Evolutionary conservation across 148 eudicot genomes (phyloP).

Genomic region (Rhododendron ferrugineum): DNA sequence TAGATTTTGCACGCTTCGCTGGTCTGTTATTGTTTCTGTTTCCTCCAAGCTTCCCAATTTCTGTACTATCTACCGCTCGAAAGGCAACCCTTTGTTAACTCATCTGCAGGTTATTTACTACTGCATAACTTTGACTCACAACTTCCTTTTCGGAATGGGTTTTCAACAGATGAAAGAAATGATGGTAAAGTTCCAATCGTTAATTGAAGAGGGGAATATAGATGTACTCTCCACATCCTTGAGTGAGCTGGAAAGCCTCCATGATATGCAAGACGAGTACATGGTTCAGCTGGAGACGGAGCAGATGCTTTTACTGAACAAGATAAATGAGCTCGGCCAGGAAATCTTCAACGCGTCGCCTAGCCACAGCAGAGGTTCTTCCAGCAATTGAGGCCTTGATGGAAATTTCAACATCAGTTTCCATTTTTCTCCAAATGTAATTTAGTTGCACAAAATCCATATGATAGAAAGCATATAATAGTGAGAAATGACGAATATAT

Average conservation of each 20-base stretch:
- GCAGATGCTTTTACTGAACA: conserved; percentile 64
- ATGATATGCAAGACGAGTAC: conserved; percentile 68
- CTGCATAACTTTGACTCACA: not conserved
- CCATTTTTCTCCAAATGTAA: not conserved
- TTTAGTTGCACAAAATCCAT: not conserved
- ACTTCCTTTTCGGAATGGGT: not conserved
- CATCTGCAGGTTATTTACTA: not conserved
- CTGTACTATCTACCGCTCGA: not conserved
- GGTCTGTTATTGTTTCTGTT: not conserved
- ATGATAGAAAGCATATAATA: not conserved
- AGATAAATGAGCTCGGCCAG: conserved; percentile 80
- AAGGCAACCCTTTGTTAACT: not conserved
- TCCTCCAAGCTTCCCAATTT: not conserved
- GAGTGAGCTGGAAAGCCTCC: conserved; percentile 73
- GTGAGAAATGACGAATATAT: not conserved
- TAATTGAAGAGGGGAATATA: conserved; percentile 41
- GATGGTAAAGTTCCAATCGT: conserved; percentile 52
- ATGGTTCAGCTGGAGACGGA: conserved; percentile 82
- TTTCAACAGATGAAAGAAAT: conserved; percentile 63
- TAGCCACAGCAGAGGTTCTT: conserved; percentile 31
- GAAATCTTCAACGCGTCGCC: conserved; percentile 66
- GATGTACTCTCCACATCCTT: conserved; percentile 48
- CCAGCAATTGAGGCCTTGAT: not conserved
- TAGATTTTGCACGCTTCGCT: not conserved
- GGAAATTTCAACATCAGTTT: not conserved